These are phyloP conservation scores for Arthrobotrys sphaeroides DNA, from an alignment of 2,329 filamentous ascomycete genomes.

Conservation along the genomic window DNA sequence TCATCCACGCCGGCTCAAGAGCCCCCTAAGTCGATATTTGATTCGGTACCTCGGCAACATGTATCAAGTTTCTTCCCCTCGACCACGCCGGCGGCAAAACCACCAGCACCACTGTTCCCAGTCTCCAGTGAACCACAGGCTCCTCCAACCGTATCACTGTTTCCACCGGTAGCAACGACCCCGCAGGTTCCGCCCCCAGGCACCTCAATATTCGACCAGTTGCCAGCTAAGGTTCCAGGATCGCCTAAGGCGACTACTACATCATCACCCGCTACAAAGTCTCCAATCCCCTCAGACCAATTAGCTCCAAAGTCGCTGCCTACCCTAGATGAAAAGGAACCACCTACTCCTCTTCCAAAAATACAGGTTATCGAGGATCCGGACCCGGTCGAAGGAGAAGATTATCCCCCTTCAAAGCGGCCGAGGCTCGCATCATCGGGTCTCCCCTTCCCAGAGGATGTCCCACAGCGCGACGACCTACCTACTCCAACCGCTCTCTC, in stretches of 20 bases:
- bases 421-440: slow-evolving; percentile 35
- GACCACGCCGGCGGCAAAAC: slow-evolving; percentile 13
- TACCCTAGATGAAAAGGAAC: neutral
- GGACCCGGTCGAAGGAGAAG: slow-evolving; percentile 22
- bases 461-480: slow-evolving; percentile 3
- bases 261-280: neutral
- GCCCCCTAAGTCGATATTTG: slow-evolving; percentile 11
- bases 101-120: slow-evolving; percentile 11
- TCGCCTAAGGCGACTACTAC: neutral
- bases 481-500: slow-evolving; percentile 13
- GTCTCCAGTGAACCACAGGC: slow-evolving; percentile 13
- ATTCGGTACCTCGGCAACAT: neutral
- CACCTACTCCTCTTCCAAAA: neutral
- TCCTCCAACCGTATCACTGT: slow-evolving; percentile 11
- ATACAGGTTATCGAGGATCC: neutral
- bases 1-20: neutral
- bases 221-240: neutral
- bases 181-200: slow-evolving; percentile 20
- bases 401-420: slow-evolving; percentile 14
- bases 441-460: slow-evolving; percentile 37
- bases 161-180: slow-evolving; percentile 11
- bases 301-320: neutral
- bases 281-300: neutral
- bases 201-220: slow-evolving; percentile 23
- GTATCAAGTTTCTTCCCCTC: slow-evolving; percentile 38